A percentile compares a stretch with the other conserved stretches of the same genome.
phyloP scores from a whole-genome alignment of 352 stramenopile genomes.

The Peronospora belbahrii region DNA sequence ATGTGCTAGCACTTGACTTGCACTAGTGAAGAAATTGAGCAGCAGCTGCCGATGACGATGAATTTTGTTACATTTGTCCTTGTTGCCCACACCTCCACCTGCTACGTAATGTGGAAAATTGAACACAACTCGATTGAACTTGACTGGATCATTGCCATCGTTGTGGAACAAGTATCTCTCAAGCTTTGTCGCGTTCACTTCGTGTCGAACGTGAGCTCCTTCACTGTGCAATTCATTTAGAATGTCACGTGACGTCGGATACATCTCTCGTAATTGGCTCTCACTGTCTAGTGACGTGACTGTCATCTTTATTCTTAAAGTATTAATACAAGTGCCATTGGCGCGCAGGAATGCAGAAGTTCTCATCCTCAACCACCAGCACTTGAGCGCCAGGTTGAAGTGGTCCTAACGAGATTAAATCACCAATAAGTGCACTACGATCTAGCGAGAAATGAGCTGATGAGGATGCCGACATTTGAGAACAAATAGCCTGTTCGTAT shows the following conservation, averaged over 20 bases:
- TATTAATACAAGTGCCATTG: slow-evolving; percentile 23
- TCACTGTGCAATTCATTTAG: slow-evolving; percentile 45
- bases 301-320: slow-evolving; percentile 21
- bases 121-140: slow-evolving; percentile 76
- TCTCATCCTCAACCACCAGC: slow-evolving; percentile 76
- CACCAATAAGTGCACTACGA: slow-evolving; percentile 12
- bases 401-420: slow-evolving; percentile 55
- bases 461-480: background rate
- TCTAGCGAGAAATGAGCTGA: background rate
- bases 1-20: slow-evolving; percentile 33
- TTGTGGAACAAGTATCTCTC: slow-evolving; percentile 27
- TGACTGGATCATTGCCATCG: background rate
- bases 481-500: slow-evolving; percentile 1
- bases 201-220: slow-evolving; percentile 50
- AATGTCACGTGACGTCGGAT: slow-evolving; percentile 47
- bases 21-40: slow-evolving; percentile 68
- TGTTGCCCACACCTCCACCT: slow-evolving; percentile 43
- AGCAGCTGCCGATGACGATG: slow-evolving; percentile 73
- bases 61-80: slow-evolving; percentile 74
- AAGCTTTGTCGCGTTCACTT: slow-evolving; percentile 66
- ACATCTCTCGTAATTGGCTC: slow-evolving; percentile 64
- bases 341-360: slow-evolving; percentile 75
- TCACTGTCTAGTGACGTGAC: slow-evolving; percentile 65
- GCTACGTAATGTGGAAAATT: slow-evolving; percentile 83
- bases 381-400: slow-evolving; percentile 24